Evolutionary conservation across 352 stramenopile species (phyloP).

Genomic region (Phytopythium oedochilum): DNA sequence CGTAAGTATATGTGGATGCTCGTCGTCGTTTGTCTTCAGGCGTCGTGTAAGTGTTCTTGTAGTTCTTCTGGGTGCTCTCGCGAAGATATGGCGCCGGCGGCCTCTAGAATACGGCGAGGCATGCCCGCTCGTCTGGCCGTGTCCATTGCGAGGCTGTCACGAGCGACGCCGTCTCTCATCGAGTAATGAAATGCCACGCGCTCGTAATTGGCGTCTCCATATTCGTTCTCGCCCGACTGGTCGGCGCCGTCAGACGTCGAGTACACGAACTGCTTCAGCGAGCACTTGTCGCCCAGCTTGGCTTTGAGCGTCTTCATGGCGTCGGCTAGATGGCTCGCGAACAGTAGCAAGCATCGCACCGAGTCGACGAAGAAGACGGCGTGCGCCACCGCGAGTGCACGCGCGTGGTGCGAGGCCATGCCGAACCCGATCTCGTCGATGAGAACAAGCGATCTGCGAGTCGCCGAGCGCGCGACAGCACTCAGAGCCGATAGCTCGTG

Average conservation of each 20-base stretch:
- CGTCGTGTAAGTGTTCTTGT: neutral
- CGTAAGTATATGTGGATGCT: neutral
- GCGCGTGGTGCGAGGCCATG: constrained; percentile 13
- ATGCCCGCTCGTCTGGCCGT: constrained; percentile 18
- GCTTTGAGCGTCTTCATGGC: constrained; percentile 15
- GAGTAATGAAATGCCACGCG: constrained; percentile 22
- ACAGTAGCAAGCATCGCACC: constrained; percentile 23
- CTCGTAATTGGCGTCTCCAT: neutral
- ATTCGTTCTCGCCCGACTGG: neutral
- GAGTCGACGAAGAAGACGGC: constrained; percentile 21
- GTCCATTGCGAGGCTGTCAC: constrained; percentile 24
- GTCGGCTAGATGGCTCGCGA: constrained; percentile 31
- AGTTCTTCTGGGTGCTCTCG: neutral
- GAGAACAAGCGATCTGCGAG: constrained; percentile 29
- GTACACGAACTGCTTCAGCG: constrained; percentile 21
- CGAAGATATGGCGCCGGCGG: constrained; percentile 1
- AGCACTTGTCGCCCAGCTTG: constrained; percentile 12
- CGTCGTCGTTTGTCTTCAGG: neutral
- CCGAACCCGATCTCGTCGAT: constrained; percentile 46
- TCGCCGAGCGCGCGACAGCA: constrained; percentile 20
- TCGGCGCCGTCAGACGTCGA: neutral
- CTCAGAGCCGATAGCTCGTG: constrained; percentile 21
- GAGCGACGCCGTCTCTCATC: constrained; percentile 26
- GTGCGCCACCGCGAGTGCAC: constrained; percentile 24
- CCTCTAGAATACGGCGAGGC: constrained; percentile 13